Conservation (phyloP, 495 filamentous ascomycete genomes). For the Aspergillus carlsbadensis region DNA sequence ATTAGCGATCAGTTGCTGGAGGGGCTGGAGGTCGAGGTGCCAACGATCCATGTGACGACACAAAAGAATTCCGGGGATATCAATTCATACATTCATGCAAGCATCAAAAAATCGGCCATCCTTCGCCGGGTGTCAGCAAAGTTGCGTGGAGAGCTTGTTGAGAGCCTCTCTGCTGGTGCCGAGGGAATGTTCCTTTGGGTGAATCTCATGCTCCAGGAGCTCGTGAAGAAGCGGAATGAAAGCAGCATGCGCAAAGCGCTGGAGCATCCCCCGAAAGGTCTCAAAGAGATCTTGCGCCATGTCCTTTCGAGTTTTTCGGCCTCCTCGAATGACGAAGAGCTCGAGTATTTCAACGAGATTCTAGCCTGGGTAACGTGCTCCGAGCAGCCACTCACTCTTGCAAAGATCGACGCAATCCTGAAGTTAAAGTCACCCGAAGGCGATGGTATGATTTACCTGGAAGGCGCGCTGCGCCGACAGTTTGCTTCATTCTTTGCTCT, state of each 20-base stretch:
- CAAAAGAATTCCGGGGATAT: slow-evolving; percentile 34
- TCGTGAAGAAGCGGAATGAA: slow-evolving; percentile 27
- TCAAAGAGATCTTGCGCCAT: slow-evolving; percentile 34
- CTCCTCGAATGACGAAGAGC: slow-evolving; percentile 22
- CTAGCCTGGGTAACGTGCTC: slow-evolving; percentile 31
- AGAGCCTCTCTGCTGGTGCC: slow-evolving; percentile 26
- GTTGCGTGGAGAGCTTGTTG: slow-evolving; percentile 26
- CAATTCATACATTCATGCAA: slow-evolving; percentile 25
- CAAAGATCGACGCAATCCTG: slow-evolving; percentile 29
- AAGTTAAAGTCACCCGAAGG: slow-evolving; percentile 26
- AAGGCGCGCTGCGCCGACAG: slow-evolving; percentile 32
- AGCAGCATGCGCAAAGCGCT: slow-evolving; percentile 26
- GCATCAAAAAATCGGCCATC: slow-evolving; percentile 24
- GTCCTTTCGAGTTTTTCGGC: slow-evolving; percentile 26
- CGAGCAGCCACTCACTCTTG: slow-evolving; percentile 26
- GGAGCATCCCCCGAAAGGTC: slow-evolving; percentile 26
- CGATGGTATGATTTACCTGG: slow-evolving; percentile 29
- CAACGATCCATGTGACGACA: slow-evolving; percentile 30
- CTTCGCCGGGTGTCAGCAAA: slow-evolving; percentile 19
- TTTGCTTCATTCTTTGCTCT: slow-evolving; percentile 37
- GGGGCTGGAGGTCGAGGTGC: slow-evolving; percentile 19
- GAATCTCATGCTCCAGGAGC: slow-evolving; percentile 33
- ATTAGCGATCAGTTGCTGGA: slow-evolving; percentile 24
- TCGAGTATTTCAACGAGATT: slow-evolving; percentile 32
- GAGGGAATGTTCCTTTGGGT: slow-evolving; percentile 42